Percentiles rank a stretch among this genome's conserved stretches.
These are phyloP conservation scores for Melastoma candidum DNA, from an alignment of 441 rosid species.

Conservation along the genomic window DNA sequence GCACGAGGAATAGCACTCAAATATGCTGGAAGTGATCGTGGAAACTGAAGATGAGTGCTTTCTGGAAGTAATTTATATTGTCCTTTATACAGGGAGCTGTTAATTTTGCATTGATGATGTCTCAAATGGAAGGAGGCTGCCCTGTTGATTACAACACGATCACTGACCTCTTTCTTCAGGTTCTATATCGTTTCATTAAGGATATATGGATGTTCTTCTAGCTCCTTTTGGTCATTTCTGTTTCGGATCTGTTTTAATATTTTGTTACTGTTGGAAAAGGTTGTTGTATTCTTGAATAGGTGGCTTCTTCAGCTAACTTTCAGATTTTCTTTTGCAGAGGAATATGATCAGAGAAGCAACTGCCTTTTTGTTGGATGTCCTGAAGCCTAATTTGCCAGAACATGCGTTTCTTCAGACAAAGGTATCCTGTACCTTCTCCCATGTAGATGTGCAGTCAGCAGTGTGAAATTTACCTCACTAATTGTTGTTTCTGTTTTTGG, in stretches of 20 bases:
- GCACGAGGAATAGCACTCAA: no score
- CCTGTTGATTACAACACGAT: conserved; percentile 97
- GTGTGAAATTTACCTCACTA: conserved; percentile 2
- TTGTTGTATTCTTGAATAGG: no score
- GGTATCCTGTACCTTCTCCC: conserved; percentile 31
- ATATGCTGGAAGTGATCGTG: no score
- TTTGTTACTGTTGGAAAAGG: no score
- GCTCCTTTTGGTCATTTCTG: neutral
- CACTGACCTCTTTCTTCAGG: conserved; percentile 99
- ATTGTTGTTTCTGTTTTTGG: neutral
- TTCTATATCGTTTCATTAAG: conserved; percentile 10
- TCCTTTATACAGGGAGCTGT: conserved; percentile 79
- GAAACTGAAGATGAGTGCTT: neutral
- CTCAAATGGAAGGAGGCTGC: conserved; percentile 99
- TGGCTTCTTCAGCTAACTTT: conserved; percentile 3
- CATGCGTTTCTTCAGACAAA: conserved; percentile 93
- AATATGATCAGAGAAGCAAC: conserved; percentile 98
- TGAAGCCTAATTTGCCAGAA: conserved; percentile 96
- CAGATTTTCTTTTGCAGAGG: conserved; percentile 39
- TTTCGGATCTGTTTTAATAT: no score
- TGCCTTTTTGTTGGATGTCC: conserved; percentile 94
- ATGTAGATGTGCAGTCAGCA: no score
- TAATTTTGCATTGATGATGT: conserved; percentile 99
- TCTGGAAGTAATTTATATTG: neutral
- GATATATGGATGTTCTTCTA: neutral